These are phyloP conservation scores for Schoenoplectus tabernaemontani DNA, from an alignment of 202 grass and related monocot genomes.

Conservation along the genomic window DNA sequence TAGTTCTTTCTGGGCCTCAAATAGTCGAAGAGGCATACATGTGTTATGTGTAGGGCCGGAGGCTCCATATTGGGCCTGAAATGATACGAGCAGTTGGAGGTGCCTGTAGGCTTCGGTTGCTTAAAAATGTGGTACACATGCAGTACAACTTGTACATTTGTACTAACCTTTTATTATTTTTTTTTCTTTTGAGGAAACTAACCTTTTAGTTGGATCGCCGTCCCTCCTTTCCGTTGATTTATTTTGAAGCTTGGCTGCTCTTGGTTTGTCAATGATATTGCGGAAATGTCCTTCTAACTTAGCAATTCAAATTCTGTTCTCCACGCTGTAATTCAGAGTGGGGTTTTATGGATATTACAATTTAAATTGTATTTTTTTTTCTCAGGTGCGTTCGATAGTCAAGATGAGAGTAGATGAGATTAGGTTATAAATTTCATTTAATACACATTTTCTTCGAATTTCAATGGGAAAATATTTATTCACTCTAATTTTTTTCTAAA, in stretches of 20 bases:
- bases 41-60: too few species aligned
- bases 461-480: too few species aligned
- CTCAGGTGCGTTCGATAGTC: too few species aligned
- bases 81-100: background rate
- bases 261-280: background rate
- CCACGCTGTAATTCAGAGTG: too few species aligned
- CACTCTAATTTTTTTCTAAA: too few species aligned
- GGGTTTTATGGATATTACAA: too few species aligned
- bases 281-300: background rate
- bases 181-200: too few species aligned
- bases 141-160: slow-evolving; percentile 28
- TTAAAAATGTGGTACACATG: background rate
- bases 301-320: background rate
- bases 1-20: background rate
- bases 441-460: too few species aligned
- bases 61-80: background rate
- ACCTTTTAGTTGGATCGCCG: background rate
- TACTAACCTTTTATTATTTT: background rate
- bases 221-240: background rate
- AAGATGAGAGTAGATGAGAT: too few species aligned
- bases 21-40: background rate
- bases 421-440: too few species aligned
- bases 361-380: too few species aligned
- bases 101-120: background rate
- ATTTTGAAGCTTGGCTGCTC: background rate